A percentile compares a stretch with the other conserved stretches of the same genome.
Conservation (phyloP, 257 asterid species). For the Solanum arcanum region DNA sequence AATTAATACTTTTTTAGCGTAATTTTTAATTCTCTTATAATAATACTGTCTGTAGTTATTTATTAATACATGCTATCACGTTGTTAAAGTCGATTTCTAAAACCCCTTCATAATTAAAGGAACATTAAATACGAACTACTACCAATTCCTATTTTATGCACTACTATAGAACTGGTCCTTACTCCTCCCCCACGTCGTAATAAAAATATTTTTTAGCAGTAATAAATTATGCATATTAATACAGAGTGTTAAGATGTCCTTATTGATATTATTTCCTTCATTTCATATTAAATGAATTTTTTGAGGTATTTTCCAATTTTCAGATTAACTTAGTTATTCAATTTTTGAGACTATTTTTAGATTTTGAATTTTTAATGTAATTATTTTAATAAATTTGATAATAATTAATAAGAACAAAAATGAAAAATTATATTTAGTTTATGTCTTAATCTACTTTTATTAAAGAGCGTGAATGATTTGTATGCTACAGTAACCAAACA, state of each 20-base stretch:
- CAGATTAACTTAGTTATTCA: rapidly evolving
- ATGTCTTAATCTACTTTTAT: too few species aligned
- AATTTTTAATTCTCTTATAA: neutral
- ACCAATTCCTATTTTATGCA: neutral
- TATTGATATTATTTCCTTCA: too few species aligned
- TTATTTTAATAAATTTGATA: too few species aligned
- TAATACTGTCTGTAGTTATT: neutral
- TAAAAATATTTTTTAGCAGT: too few species aligned
- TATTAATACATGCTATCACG: neutral
- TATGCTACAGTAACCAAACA: neutral
- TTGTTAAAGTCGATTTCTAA: neutral
- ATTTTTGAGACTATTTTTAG: too few species aligned
- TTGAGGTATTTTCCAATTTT: too few species aligned
- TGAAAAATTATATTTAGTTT: too few species aligned
- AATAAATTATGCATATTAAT: too few species aligned
- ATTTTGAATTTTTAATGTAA: too few species aligned
- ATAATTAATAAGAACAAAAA: too few species aligned
- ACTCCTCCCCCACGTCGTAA: neutral
- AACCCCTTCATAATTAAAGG: neutral
- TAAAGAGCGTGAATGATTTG: too few species aligned
- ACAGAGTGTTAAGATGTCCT: rapidly evolving
- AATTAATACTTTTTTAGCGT: neutral
- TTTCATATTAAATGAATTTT: too few species aligned
- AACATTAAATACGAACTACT: neutral
- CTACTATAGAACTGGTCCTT: neutral